Base-by-base conservation (phyloP, 768 basidiomycete species). In the Termitomyces sp. region DNA sequence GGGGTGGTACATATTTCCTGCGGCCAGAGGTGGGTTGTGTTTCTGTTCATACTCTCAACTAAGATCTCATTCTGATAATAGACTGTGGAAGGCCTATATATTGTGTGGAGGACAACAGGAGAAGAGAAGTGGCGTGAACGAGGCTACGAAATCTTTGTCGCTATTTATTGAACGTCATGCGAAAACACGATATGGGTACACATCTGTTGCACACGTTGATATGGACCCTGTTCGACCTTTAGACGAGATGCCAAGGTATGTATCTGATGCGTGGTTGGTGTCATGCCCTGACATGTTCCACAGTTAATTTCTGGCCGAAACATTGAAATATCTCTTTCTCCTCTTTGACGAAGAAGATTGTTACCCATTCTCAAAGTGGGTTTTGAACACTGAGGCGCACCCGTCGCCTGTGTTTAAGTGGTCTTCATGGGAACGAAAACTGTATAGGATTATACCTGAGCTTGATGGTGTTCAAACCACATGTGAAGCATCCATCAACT, bases 231-330 rank as follows among this genome's bases (percentile, higher is more conserved):
- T 76, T 1, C 14, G 62, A 15, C 70, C 77, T 58, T 70, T 72
- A 20, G 82, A 92, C 60, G 76, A 81, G 12, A 90, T 90, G 87
- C 90, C 90, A 6, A 92, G 89, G 89, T 88, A 56, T 55, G 80
- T 69, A 12, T 47, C 20, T 55, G n/a, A 12, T 58, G 57, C 31
- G 14, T 36, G 14, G 25, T 46, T 46, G 17, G 5, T 29, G 9
- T 60, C 29, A 12, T 25, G 34, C 2, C 20, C 36, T 52, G 34
- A 53, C 52, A 40, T 63, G 32, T 20, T 14, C 31, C 38, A 63
- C 49, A 79, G 78, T 63, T 81, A 75, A 64, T 82, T 82, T 64
- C 70, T 79, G 20, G 76, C 77, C 0, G 77, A 79, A 63, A 83
- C 81, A 4, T 70, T 88, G 40, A 88, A 88, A 70, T 89, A 89